phyloP scores from a whole-genome alignment of 306 rosid species.

The Cucumis cinereus region DNA sequence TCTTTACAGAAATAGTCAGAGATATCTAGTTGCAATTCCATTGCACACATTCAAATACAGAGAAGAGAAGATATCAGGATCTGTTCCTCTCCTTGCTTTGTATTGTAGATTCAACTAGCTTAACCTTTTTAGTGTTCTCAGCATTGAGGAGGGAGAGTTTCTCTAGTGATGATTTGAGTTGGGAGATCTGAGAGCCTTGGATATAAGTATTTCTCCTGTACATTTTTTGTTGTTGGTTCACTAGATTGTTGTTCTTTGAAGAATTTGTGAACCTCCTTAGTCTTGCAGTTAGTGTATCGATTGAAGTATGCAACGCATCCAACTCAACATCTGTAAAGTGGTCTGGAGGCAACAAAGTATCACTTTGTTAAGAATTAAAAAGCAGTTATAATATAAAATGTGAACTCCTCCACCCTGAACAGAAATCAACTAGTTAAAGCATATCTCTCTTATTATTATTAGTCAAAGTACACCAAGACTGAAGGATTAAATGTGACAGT shows the following conservation, averaged over 20 bases:
- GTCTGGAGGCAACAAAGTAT: slow-evolving; percentile 30
- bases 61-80: slow-evolving; percentile 12
- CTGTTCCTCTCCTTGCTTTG: slow-evolving; percentile 34
- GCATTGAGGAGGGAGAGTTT: slow-evolving; percentile 56
- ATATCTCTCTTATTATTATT: not conserved
- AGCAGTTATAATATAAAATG: not conserved
- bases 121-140: slow-evolving; percentile 55
- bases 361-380: not conserved
- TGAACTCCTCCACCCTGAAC: not conserved
- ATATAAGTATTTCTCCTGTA: slow-evolving; percentile 33
- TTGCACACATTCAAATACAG: not conserved
- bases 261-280: slow-evolving; percentile 44
- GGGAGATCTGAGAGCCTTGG: slow-evolving; percentile 47
- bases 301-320: slow-evolving; percentile 64
- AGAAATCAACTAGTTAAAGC: not conserved
- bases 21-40: not conserved
- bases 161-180: slow-evolving; percentile 63
- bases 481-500: not conserved
- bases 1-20: not conserved
- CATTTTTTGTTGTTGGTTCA: slow-evolving; percentile 29
- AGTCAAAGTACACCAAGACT: not conserved
- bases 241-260: slow-evolving; percentile 26
- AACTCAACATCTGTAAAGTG: slow-evolving; percentile 61
- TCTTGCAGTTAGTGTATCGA: slow-evolving; percentile 52
- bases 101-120: slow-evolving; percentile 56